These are phyloP conservation scores for Dalbergia cochinchinensis DNA, from an alignment of 306 rosid species.

Conservation along the genomic window DNA sequence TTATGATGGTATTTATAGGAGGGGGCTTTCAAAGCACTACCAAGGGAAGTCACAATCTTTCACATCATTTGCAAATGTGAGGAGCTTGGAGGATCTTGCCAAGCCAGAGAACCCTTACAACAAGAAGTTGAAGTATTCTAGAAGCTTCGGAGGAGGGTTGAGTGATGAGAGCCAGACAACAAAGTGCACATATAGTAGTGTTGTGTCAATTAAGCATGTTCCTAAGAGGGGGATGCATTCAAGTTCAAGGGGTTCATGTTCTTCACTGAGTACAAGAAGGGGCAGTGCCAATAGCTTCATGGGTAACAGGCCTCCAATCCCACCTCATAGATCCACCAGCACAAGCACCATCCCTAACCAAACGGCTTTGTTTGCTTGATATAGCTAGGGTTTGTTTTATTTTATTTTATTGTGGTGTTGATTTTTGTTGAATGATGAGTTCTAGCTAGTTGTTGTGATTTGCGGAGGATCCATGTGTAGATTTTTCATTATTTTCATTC, in stretches of 20 bases:
- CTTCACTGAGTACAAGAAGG: slow-evolving; percentile 41
- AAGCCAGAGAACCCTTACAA: slow-evolving; percentile 58
- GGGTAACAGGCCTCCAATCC: slow-evolving; percentile 46
- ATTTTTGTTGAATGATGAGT: background rate
- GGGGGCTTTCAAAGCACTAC: slow-evolving; percentile 61
- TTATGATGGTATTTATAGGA: slow-evolving; percentile 29
- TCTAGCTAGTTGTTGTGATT: background rate
- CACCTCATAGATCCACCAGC: slow-evolving; percentile 50
- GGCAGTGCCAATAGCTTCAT: slow-evolving; percentile 31
- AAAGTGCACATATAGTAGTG: background rate
- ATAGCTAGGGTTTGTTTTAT: background rate
- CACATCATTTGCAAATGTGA: slow-evolving; percentile 53
- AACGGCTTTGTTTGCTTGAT: slow-evolving; percentile 50
- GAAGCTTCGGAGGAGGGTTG: slow-evolving; percentile 49
- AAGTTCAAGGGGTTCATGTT: slow-evolving; percentile 47
- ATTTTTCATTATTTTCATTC: slow-evolving; percentile 6
- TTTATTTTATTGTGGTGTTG: background rate
- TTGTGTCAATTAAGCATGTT: slow-evolving; percentile 27
- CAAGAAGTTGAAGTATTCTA: slow-evolving; percentile 54
- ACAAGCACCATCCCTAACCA: slow-evolving; percentile 40
- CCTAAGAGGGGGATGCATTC: slow-evolving; percentile 43
- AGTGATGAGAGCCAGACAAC: background rate
- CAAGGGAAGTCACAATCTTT: slow-evolving; percentile 63
- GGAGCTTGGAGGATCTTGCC: slow-evolving; percentile 57
- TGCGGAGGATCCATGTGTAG: slow-evolving; percentile 32